These are phyloP conservation scores for Mycena leptocephala DNA, from an alignment of 768 basidiomycete species.

Conservation along the genomic window DNA sequence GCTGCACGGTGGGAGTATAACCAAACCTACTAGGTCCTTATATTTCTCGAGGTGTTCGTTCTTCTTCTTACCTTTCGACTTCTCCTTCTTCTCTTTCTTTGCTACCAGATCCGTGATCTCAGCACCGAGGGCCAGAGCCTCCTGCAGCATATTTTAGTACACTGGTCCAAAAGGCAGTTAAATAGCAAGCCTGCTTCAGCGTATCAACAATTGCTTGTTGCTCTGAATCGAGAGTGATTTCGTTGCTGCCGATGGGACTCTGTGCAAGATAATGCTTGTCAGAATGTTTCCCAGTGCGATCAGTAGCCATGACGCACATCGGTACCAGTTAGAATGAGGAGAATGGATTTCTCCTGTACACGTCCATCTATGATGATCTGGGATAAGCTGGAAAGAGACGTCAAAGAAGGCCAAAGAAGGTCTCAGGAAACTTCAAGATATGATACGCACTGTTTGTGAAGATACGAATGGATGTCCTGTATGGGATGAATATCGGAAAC, in stretches of 20 bases:
- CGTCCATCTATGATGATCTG: conserved; percentile 32
- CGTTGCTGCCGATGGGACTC: conserved; percentile 31
- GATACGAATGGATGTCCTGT: conserved; percentile 27
- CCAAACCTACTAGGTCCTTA: neutral
- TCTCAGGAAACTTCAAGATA: neutral
- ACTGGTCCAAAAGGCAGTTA: too few relatives aligned
- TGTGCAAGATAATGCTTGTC: neutral
- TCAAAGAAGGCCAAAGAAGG: neutral
- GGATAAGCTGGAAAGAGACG: conserved; percentile 15
- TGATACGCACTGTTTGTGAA: conserved; percentile 18
- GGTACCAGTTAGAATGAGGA: conserved; percentile 29
- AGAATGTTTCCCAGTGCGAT: neutral
- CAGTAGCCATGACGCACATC: conserved; percentile 18
- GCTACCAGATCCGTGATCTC: conserved; percentile 23
- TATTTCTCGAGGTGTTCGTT: neutral
- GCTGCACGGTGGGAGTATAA: neutral
- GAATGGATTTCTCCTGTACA: conserved; percentile 25
- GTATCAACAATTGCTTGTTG: conserved; percentile 21
- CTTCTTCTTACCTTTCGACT: conserved; percentile 15
- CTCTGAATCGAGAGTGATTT: neutral
- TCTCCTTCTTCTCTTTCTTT: conserved; percentile 21
- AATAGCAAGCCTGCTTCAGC: neutral
- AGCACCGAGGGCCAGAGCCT: neutral
- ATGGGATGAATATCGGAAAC: neutral
- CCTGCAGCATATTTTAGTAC: neutral